Evolutionary conservation across 208 protist species (phyloP).

Genomic region (Leishmania tarentolae): DNA sequence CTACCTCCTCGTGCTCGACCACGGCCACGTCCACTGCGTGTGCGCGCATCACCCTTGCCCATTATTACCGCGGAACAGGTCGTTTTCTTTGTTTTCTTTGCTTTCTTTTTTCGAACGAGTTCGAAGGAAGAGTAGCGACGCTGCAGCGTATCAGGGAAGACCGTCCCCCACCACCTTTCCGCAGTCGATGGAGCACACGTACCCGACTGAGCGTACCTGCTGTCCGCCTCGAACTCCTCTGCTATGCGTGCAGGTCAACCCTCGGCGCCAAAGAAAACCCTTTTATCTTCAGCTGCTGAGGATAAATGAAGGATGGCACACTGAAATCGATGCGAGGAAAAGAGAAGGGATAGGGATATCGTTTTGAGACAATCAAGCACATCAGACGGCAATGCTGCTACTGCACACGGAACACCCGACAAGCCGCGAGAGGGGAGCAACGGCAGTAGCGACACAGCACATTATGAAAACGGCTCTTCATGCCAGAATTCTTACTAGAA

Average conservation of each 20-base stretch:
- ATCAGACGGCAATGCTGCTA: background rate
- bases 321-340: background rate
- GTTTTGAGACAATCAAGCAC: background rate
- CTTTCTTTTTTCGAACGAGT: background rate
- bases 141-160: too few relatives aligned
- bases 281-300: background rate
- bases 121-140: background rate
- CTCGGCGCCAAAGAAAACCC: background rate
- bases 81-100: background rate
- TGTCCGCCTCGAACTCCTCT: background rate
- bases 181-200: background rate
- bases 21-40: slow-evolving; percentile 24
- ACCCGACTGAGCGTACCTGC: background rate
- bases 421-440: background rate
- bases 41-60: slow-evolving; percentile 21
- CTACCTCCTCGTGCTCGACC: slow-evolving; percentile 36
- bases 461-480: background rate
- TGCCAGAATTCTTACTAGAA: background rate
- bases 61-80: background rate
- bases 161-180: background rate
- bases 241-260: background rate
- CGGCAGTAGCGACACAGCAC: background rate
- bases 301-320: background rate
- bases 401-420: background rate
- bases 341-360: background rate